Evolutionary conservation across 495 filamentous ascomycete species (phyloP), one percentile per base, ranked within the genome.

Genomic region (Penicillium verhagenii): DNA sequence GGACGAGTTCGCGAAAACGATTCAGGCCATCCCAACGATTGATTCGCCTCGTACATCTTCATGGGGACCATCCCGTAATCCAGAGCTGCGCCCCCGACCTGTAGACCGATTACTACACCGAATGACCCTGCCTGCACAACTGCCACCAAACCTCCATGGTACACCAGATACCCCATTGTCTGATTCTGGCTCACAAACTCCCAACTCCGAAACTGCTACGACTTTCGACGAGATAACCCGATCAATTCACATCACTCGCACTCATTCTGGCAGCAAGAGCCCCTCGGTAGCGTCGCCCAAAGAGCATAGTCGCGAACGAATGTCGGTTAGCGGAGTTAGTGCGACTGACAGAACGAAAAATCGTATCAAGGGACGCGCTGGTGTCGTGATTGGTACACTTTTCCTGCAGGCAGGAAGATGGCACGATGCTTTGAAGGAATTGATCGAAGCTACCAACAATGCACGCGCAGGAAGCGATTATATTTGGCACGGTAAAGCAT

Each of bases 401-500:
- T 96, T 93, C 69, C 81, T 99, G 53, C 83, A 89, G 61, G 89
- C 91, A 56, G 94, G 94, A 28, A 81, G 90, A 57, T 96, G 92
- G 90, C 82, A 81, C 26, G 92, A 96, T 75, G 92, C 95, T 16
- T 62, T 97, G 25, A 91, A 85, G 65, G 91, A 96, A 67, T 79
- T 97, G 26, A 75, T 84, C 21, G 92, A 97, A 49, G 87, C 86
- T 44, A 90, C 87, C 7, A 81, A 83, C 10, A 81, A 86, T 56
- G 89, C 91, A 14, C 89, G 88, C 66, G 84, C 83, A 29, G 84
- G 86, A 59, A 92, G 89, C 66, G 94, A 97, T 69, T 89, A 96
- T 75, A 67, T 96, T 7, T 99, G 94, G 94, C 90, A 97, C 77
- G 94, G 88, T 11, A 99, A 97, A 72, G 92, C 89, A 3, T 79